phyloP scores from a whole-genome alignment of 768 basidiomycete species.

The Trametopsis cervina region DNA sequence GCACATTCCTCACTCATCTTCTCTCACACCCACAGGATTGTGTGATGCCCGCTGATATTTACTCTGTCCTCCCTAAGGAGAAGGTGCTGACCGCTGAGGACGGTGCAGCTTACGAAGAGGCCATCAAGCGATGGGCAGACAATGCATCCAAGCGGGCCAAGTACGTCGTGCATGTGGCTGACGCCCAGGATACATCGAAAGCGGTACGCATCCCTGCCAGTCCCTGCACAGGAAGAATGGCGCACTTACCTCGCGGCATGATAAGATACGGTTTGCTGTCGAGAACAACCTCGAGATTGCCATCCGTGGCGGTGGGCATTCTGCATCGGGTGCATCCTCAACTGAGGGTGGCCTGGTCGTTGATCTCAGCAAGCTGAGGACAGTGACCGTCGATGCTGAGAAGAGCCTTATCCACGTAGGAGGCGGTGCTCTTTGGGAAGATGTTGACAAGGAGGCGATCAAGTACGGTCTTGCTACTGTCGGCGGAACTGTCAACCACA shows the following conservation, averaged over 20 bases:
- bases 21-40: too few species aligned
- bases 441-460: conserved; percentile 17
- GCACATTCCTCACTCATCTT: too few species aligned
- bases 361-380: conserved; percentile 24
- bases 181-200: conserved; percentile 8
- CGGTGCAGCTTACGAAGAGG: conserved; percentile 9
- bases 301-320: conserved; percentile 23
- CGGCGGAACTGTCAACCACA: conserved; percentile 11
- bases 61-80: conserved; percentile 6
- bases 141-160: conserved; percentile 6
- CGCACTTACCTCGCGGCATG: neutral
- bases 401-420: conserved; percentile 22
- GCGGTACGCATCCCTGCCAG: conserved; percentile 5
- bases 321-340: conserved; percentile 26
- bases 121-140: conserved; percentile 8
- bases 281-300: conserved; percentile 10
- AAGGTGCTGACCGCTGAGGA: conserved; percentile 9
- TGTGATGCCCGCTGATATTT: conserved; percentile 8
- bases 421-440: conserved; percentile 26
- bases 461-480: conserved; percentile 19
- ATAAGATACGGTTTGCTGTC: conserved; percentile 6
- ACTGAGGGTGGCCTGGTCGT: conserved; percentile 27
- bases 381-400: conserved; percentile 22
- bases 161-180: conserved; percentile 4
- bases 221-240: too few species aligned